phyloP scores from a whole-genome alignment of 345 rosid species.

The Capsella bursapastoris region DNA sequence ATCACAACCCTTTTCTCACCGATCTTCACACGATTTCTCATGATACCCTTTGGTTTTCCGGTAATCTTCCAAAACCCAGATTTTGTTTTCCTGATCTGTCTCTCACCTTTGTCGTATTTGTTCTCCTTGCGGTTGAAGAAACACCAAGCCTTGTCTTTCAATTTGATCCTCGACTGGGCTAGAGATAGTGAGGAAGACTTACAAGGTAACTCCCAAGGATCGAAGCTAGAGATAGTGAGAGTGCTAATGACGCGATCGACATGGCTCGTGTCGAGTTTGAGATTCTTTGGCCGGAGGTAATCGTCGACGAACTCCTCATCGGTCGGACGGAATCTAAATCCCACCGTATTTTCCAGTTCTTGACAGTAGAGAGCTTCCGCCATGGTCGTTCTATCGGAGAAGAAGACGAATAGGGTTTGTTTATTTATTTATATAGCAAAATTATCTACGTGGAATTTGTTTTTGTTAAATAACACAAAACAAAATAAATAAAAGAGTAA shows the following conservation, averaged over 20 bases:
- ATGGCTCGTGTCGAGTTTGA: slow-evolving; percentile 3
- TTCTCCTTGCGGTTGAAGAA: slow-evolving; percentile 48
- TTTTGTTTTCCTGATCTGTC: slow-evolving; percentile 37
- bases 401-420: no score
- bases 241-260: slow-evolving; percentile 41
- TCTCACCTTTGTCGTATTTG: slow-evolving; percentile 38
- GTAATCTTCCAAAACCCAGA: slow-evolving; percentile 66
- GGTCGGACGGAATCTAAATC: slow-evolving; percentile 53
- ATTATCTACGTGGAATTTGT: no score
- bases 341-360: slow-evolving; percentile 34
- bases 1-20: slow-evolving; percentile 55
- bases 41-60: slow-evolving; percentile 40
- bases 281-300: slow-evolving; percentile 48
- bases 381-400: background rate
- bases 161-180: slow-evolving; percentile 27
- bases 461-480: no score
- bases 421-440: no score
- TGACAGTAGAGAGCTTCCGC: background rate
- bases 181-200: background rate
- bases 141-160: slow-evolving; percentile 45
- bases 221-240: slow-evolving; percentile 45
- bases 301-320: slow-evolving; percentile 50
- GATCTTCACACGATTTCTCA: slow-evolving; percentile 4
- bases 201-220: slow-evolving; percentile 62
- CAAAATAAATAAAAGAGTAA: no score